These are phyloP conservation scores for Seiridium unicorne DNA, from an alignment of 2,329 filamentous ascomycete species.

Conservation along the genomic window DNA sequence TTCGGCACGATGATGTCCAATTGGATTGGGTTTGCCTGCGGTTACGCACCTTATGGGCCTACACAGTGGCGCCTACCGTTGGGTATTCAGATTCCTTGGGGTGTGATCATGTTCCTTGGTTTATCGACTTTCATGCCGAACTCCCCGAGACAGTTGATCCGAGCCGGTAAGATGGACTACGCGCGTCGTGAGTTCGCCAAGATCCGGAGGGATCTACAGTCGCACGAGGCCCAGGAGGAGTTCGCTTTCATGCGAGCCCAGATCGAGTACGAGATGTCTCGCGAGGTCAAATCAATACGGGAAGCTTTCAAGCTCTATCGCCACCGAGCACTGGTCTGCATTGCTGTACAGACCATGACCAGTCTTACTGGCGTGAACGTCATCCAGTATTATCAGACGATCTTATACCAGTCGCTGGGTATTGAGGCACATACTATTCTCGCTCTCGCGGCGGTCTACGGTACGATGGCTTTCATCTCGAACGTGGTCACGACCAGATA, in stretches of 20 bases:
- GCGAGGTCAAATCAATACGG: constrained; percentile 49
- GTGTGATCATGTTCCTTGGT: constrained; percentile 52
- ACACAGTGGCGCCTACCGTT: constrained; percentile 55
- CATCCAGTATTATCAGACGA: constrained; percentile 50
- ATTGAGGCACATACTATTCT: constrained; percentile 49
- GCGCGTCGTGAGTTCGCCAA: constrained; percentile 45
- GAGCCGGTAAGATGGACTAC: constrained; percentile 44
- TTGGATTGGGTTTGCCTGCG: constrained; percentile 56
- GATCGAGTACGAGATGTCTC: constrained; percentile 56
- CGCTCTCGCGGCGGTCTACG: constrained; percentile 52
- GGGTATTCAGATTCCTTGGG: constrained; percentile 55
- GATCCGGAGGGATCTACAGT: constrained; percentile 44
- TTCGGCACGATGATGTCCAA: constrained; percentile 57
- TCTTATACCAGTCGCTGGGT: constrained; percentile 52
- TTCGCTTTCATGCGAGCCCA: constrained; percentile 53
- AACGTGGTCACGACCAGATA: constrained; percentile 10
- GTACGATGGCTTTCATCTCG: constrained; percentile 48
- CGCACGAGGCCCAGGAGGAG: constrained; percentile 45
- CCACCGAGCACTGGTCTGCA: constrained; percentile 49
- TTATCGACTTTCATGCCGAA: constrained; percentile 55
- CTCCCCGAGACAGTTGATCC: constrained; percentile 52
- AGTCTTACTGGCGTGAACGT: constrained; percentile 57
- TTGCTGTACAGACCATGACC: constrained; percentile 58
- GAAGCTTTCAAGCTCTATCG: constrained; percentile 53
- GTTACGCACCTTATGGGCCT: constrained; percentile 49